Evolutionary conservation across 2,329 filamentous ascomycete genomes (phyloP).

Genomic region (Calonectria ilicicola): DNA sequence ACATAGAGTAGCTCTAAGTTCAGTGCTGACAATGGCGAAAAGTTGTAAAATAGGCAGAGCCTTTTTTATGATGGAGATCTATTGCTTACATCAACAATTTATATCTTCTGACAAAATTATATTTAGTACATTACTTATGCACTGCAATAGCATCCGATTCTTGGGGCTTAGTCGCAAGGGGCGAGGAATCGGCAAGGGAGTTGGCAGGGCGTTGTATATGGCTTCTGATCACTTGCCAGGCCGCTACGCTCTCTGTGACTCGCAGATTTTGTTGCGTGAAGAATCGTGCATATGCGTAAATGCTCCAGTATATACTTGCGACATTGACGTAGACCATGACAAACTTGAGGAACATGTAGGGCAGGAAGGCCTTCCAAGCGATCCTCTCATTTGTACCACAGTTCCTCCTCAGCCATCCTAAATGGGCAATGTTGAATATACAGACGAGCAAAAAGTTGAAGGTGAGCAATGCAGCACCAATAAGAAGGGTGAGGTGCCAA

Average conservation of each 20-base stretch:
- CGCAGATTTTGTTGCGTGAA: not conserved
- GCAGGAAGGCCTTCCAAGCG: not conserved
- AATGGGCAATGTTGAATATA: not conserved
- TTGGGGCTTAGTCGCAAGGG: not conserved
- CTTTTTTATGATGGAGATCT: too few relatives aligned
- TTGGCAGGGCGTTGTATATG: not conserved
- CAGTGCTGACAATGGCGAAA: too few relatives aligned
- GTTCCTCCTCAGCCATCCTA: not conserved
- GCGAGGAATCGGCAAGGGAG: not conserved
- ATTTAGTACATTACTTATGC: too few relatives aligned
- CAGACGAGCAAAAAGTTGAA: not conserved
- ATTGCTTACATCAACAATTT: too few relatives aligned
- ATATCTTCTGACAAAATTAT: too few relatives aligned
- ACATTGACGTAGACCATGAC: not conserved
- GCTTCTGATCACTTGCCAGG: not conserved
- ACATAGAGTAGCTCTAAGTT: too few relatives aligned
- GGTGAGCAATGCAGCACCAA: not conserved
- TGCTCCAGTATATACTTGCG: not conserved
- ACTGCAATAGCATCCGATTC: too few relatives aligned
- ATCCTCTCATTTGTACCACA: not conserved
- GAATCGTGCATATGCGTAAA: not conserved
- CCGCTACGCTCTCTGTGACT: not conserved
- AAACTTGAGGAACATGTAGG: not conserved
- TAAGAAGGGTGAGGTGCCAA: not conserved
- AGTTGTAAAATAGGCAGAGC: too few relatives aligned